Evolutionary conservation across 441 rosid genomes (phyloP).

Genomic region (Populus hybrid): DNA sequence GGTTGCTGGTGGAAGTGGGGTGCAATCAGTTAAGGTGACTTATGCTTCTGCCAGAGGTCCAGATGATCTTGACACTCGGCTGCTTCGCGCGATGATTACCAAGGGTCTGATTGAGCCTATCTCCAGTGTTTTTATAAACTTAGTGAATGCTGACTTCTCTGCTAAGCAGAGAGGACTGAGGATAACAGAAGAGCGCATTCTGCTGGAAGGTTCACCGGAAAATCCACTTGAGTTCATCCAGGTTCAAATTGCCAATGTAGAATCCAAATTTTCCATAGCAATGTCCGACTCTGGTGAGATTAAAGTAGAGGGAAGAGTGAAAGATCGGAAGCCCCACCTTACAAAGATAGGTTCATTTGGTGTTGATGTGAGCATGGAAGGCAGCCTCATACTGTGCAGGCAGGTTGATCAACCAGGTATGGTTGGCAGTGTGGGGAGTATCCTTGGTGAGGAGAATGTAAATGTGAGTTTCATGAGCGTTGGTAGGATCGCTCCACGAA

Average conservation of each 20-base stretch:
- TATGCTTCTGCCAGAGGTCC: slow-evolving; percentile 72
- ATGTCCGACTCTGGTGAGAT: slow-evolving; percentile 70
- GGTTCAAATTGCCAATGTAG: slow-evolving; percentile 70
- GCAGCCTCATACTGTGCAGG: slow-evolving; percentile 77
- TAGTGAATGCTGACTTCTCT: slow-evolving; percentile 84
- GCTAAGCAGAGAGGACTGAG: slow-evolving; percentile 91
- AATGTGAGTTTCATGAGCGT: slow-evolving; percentile 95
- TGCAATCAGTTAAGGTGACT: slow-evolving; percentile 61
- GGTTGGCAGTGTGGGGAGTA: slow-evolving; percentile 77
- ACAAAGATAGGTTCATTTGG: slow-evolving; percentile 77
- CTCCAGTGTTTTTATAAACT: slow-evolving; percentile 66
- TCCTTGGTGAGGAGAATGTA: slow-evolving; percentile 75
- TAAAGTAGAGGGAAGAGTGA: slow-evolving; percentile 70
- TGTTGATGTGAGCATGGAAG: slow-evolving; percentile 93
- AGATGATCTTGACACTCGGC: slow-evolving; percentile 85
- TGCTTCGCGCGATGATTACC: slow-evolving; percentile 85
- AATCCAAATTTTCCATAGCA: slow-evolving; percentile 78
- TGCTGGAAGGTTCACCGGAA: slow-evolving; percentile 66
- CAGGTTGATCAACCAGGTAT: slow-evolving; percentile 96
- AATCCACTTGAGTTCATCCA: slow-evolving; percentile 68
- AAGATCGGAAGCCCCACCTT: slow-evolving; percentile 72
- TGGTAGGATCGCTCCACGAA: slow-evolving; percentile 72
- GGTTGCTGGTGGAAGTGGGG: slow-evolving; percentile 85
- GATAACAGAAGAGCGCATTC: slow-evolving; percentile 67
- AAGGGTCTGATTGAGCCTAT: slow-evolving; percentile 91